Evolutionary conservation across 1,284 basidiomycete species (phyloP), one percentile per base, ranked within the genome.

Genomic region (Malassezia slooffiae): DNA sequence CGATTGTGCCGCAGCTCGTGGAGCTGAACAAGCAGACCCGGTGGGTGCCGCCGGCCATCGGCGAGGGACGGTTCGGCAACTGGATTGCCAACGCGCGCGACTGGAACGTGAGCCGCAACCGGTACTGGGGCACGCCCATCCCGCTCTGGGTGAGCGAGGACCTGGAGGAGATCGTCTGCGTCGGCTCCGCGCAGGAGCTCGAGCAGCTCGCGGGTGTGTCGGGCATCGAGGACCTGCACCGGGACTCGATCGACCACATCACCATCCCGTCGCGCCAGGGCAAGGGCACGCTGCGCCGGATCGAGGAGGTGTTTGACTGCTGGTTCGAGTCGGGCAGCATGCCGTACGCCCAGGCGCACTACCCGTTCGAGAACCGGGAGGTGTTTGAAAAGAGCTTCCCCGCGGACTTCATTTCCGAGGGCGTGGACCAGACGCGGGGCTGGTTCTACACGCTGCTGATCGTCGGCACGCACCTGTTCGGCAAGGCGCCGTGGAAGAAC

Each of bases 321-420:
- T 99, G 93, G 93, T 97, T 99, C 70, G 93, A 99, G 74, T 96
- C 91, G 6, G 93, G 93, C 72, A 91, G 89, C 67, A 99, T 99
- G 93, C 93, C 93, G 4, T 99, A 93, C 66, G 93, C 90, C 2
- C 91, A 96, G 67, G 77, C 81, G 11, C 93, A 99, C 72, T 97
- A 93, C 75, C 93, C 93, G 7, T 97, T 97, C 70, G 91, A 97
- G 72, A 93, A 90, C 74, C 83, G 83, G 72, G 89, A 91, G 41
- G 73, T 79, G 38, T 76, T 76, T 58, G 80, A 90, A 70, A 75
- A 74, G 24, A 80, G 79, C 11, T 95, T 89, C 76, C 93, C 93
- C 4, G 93, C 89, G n/a, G 83, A 97, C 69, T 99, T 99, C 70
- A 82, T 97, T 38, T 91, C 84, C 6, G 93, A 99, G 72, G 93